Evolutionary conservation across 768 basidiomycete species (phyloP).

Genomic region (Pisolithus tinctorius): DNA sequence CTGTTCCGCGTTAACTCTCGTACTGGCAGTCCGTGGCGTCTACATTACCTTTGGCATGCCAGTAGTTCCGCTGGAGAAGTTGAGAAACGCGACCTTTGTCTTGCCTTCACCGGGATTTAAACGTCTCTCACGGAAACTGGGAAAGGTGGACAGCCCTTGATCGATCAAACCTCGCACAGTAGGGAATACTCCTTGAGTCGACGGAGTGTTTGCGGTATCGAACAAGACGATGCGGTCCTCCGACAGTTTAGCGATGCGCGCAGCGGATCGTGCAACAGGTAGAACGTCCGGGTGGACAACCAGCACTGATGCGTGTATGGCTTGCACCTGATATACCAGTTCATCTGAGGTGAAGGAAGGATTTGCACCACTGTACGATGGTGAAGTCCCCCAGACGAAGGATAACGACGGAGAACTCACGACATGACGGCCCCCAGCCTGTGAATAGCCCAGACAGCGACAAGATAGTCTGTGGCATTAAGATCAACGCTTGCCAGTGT

Average conservation of each 20-base stretch:
- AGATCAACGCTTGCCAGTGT: neutral
- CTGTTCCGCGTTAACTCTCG: constrained; percentile 18
- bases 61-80: constrained; percentile 73
- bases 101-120: constrained; percentile 55
- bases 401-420: constrained; percentile 29
- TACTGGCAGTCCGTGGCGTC: neutral
- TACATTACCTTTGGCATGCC: constrained; percentile 60
- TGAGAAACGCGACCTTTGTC: constrained; percentile 63
- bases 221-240: constrained; percentile 39
- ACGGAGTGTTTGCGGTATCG: constrained; percentile 18
- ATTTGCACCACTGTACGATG: constrained; percentile 47
- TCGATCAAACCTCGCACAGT: constrained; percentile 44
- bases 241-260: constrained; percentile 33
- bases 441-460: constrained; percentile 52
- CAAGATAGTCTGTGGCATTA: constrained; percentile 39
- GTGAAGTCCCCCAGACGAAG: neutral
- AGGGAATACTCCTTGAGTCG: constrained; percentile 8
- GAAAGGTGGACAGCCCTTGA: constrained; percentile 36
- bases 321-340: constrained; percentile 48
- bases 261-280: constrained; percentile 39
- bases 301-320: constrained; percentile 41
- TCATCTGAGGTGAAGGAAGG: constrained; percentile 54
- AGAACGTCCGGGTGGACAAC: constrained; percentile 42
- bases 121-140: constrained; percentile 42
- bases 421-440: constrained; percentile 51